Conservation (phyloP, 495 filamentous ascomycete species). For the Trichoderma parareesei region DNA sequence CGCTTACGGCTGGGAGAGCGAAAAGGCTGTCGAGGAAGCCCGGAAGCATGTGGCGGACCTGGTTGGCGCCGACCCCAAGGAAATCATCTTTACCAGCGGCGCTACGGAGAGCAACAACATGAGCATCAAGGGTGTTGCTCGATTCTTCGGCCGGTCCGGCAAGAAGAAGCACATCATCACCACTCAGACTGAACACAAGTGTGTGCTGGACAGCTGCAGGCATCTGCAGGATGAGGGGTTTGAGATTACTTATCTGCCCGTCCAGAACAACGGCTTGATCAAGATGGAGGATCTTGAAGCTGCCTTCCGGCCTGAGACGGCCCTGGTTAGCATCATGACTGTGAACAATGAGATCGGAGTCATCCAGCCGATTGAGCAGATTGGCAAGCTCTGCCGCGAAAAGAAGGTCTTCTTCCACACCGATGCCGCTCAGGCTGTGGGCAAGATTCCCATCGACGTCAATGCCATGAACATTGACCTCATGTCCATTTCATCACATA, state of each 20-base stretch:
- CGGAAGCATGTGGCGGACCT: slow-evolving; percentile 73
- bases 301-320: slow-evolving; percentile 85
- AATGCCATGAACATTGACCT: slow-evolving; percentile 95
- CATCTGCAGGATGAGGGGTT: slow-evolving; percentile 96
- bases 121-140: slow-evolving; percentile 95
- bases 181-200: slow-evolving; percentile 97
- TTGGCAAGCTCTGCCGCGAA: slow-evolving; percentile 80
- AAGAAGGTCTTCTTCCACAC: slow-evolving; percentile 98
- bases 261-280: slow-evolving; percentile 74
- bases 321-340: slow-evolving; percentile 92
- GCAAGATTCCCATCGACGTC: slow-evolving; percentile 94
- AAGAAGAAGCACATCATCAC: slow-evolving; percentile 99
- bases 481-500: slow-evolving; percentile 98
- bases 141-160: slow-evolving; percentile 83
- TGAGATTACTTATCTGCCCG: slow-evolving; percentile 91
- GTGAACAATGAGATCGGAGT: slow-evolving; percentile 99
- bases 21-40: slow-evolving; percentile 83
- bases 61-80: slow-evolving; percentile 91
- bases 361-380: slow-evolving; percentile 88
- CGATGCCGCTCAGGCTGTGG: slow-evolving; percentile 93
- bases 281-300: slow-evolving; percentile 79
- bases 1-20: slow-evolving; percentile 97
- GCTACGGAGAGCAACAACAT: slow-evolving; percentile 99
- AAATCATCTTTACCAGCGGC: slow-evolving; percentile 97
- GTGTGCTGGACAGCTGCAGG: slow-evolving; percentile 91